These are phyloP conservation scores for Saururus chinensis DNA, from an alignment of 164 flowering plant genomes.

Conservation along the genomic window DNA sequence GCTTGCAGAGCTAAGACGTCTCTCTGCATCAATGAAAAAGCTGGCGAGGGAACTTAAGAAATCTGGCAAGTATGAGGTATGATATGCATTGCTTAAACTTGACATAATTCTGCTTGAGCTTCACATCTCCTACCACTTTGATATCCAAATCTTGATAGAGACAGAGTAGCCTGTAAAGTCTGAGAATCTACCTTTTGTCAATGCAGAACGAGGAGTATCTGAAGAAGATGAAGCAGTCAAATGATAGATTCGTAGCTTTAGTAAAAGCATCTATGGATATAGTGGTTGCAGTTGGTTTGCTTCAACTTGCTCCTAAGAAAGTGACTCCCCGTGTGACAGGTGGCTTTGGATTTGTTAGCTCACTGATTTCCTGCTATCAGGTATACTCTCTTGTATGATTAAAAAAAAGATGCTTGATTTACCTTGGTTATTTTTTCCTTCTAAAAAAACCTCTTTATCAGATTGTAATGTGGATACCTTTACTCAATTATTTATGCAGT, in stretches of 20 bases:
- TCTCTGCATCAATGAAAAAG: conserved; percentile 74
- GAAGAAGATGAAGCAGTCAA: conserved; percentile 53
- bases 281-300: conserved; percentile 87
- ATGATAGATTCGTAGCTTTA: conserved; percentile 67
- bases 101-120: not conserved
- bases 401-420: no score
- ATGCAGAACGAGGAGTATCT: conserved; percentile 67
- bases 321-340: conserved; percentile 93
- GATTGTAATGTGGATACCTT: not conserved
- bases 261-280: conserved; percentile 68
- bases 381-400: conserved; percentile 18
- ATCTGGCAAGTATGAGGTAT: conserved; percentile 48
- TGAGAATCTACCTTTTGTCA: conserved; percentile 4
- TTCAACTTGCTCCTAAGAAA: conserved; percentile 89
- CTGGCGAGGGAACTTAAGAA: conserved; percentile 62
- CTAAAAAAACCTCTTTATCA: no score
- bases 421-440: no score
- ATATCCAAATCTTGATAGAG: not conserved
- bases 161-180: not conserved
- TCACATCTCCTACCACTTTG: not conserved
- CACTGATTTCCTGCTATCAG: conserved; percentile 98
- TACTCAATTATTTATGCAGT: not conserved
- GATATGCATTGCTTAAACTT: not conserved
- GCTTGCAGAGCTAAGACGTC: conserved; percentile 87
- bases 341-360: conserved; percentile 73